Base-by-base conservation (phyloP, 441 rosid species). In the Euphorbia schlechtendalii region DNA sequence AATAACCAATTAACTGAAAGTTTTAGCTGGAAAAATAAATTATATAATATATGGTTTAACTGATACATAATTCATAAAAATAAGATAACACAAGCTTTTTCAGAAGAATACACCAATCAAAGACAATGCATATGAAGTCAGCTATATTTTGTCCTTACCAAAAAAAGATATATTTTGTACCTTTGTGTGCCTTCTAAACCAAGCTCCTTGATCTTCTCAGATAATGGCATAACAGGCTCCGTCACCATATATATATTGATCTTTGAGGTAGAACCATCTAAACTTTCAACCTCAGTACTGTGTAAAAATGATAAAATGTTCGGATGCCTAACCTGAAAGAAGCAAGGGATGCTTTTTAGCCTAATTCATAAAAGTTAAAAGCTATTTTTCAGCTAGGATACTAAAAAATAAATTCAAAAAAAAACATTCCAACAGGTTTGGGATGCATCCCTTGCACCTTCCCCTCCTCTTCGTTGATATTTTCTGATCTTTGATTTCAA, bases 201-300 rank as follows among this genome's bases (percentile, higher is more conserved):
- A 28, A 94, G 85, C 78, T 94, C 99, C 83, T 84, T 91, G 59
- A 91, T 87, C 83, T 91, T 94, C 71, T 94, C 96, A 22, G 94
- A 82, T 13, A 91, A 74, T 1, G 98, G 96, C 90, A 89, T 89
- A 52, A 87, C 98, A 69, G 96, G 98, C 79, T 94, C 99, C 2
- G 98, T 94, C 73, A 94, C 99, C 53, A 94, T 86, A 70, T 94
- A 94, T 65, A 94, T 82, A 17, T 94, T 87, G 67, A 89, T 79
- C 75, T 82, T 94, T 45, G 89, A 52, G 73, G 82, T 57, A 60
- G 96, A 68, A 61, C 88, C 92, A 34, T 94, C 99, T 65, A 71
- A 57, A 74, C 76, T 75, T 81, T 91, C 98, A 64, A 87, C 85
- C 82, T 94, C 99, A 2, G 98, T 84, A 76, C 99, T 94, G 69